Conservation (phyloP, 1,284 basidiomycete species). For the Tetrapyrgos nigripes region DNA sequence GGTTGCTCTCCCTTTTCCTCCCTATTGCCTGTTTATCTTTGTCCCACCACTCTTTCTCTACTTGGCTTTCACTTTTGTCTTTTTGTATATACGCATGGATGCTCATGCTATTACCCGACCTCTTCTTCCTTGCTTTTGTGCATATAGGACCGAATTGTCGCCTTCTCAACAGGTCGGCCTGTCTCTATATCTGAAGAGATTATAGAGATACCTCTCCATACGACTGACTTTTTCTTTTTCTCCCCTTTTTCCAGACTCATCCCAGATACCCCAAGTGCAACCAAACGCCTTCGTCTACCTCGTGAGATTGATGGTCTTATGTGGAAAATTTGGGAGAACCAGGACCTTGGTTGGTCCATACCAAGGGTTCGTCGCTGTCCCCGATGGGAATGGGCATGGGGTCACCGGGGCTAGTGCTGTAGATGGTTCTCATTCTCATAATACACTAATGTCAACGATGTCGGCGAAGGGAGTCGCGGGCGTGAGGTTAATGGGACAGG, state of each 20-base stretch:
- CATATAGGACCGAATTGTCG: constrained; percentile 43
- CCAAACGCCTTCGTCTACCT: constrained; percentile 44
- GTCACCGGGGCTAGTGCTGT: too few relatives aligned
- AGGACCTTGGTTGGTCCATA: constrained; percentile 37
- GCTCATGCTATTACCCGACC: too few relatives aligned
- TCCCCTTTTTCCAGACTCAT: too few relatives aligned
- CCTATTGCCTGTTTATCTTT: background rate
- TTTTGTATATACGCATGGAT: too few relatives aligned
- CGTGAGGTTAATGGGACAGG: too few relatives aligned
- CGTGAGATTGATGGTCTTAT: constrained; percentile 47
- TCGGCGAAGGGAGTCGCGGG: too few relatives aligned
- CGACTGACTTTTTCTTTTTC: too few relatives aligned
- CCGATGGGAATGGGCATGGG: constrained; percentile 22
- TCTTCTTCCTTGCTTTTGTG: too few relatives aligned
- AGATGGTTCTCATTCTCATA: too few relatives aligned
- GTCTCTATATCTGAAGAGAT: constrained; percentile 45
- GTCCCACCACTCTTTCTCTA: too few relatives aligned
- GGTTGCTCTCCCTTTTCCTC: constrained; percentile 33
- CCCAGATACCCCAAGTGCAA: constrained; percentile 23
- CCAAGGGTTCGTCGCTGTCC: background rate
- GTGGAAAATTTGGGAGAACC: constrained; percentile 41
- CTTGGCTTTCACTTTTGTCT: too few relatives aligned
- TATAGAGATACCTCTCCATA: constrained; percentile 48
- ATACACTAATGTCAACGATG: too few relatives aligned
- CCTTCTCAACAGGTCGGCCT: constrained; percentile 39